These are phyloP conservation scores for Schwanniomyces polymorphus DNA, from an alignment of 805 yeast genomes.

Conservation along the genomic window DNA sequence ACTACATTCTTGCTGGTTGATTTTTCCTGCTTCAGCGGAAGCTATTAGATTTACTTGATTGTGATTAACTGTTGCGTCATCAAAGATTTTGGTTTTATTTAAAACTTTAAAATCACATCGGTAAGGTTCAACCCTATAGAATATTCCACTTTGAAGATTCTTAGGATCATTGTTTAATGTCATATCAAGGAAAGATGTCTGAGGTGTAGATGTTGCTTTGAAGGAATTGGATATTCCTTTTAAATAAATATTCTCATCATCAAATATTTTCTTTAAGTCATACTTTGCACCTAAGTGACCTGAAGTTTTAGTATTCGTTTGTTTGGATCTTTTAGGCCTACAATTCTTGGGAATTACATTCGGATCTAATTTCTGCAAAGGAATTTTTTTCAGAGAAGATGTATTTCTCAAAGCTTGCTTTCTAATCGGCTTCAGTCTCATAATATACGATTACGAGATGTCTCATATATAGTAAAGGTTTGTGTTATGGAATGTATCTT, in stretches of 20 bases:
- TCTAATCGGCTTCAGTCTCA: neutral
- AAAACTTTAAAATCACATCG: neutral
- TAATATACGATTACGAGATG: neutral
- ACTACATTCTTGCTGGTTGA: too few relatives aligned
- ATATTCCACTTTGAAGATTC: neutral
- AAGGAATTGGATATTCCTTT: conserved; percentile 1
- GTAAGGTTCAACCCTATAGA: too few relatives aligned
- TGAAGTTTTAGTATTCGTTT: neutral
- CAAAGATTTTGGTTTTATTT: neutral
- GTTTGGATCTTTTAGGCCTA: neutral
- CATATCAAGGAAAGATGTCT: conserved; percentile 1
- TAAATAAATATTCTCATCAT: neutral
- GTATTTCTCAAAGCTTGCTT: neutral
- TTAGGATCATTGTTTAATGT: neutral
- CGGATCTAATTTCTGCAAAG: neutral
- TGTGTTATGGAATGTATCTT: neutral
- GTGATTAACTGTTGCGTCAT: neutral
- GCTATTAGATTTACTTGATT: too few relatives aligned
- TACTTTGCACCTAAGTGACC: neutral
- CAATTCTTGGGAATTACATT: neutral
- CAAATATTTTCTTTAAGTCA: conserved; percentile 14
- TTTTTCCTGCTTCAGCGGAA: too few relatives aligned
- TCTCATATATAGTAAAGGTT: neutral
- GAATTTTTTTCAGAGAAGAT: neutral
- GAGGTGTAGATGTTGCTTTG: conserved; percentile 10